Base-by-base conservation (phyloP, 2,329 filamentous ascomycete genomes). In the Dactylella cylindrospora region DNA sequence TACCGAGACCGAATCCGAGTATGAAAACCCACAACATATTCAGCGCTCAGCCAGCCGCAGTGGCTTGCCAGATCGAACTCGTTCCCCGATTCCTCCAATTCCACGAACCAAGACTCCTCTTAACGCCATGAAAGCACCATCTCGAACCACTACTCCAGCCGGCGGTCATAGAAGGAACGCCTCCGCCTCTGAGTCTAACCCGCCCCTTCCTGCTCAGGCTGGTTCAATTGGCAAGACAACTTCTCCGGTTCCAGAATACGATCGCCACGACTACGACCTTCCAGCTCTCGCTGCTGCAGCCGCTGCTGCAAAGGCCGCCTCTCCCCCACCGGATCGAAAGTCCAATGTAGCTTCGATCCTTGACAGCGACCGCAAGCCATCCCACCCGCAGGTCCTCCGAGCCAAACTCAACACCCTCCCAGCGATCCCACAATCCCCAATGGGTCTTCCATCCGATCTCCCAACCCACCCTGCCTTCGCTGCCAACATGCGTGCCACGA, bases 191-290 rank as follows among this genome's bases (percentile, higher is more conserved):
- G 52, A 50, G n/a, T 17, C 12, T 12, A 51, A 57, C 12, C 59
- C 39, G 5, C 51, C 59, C 25, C 39, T 52, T 8, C 52, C 59
- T n/a, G n/a, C 38, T 3, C 17, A 36, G 2, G 31, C 45, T 3
- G 38, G 35, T 9, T 33, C 45, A 5, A 57, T 57, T 26, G 26
- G 38, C 32, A 64, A 64, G 44, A 44, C 52, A 1, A 39, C 50
- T 7, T 55, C 59, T 8, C 50, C 51, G 17, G 33, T 64, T 15
- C 59, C 59, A 25, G 59, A 64, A 44, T 64, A 64, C 15, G 59
- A 64, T 23, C 50, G 50, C n/a, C 59, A 64, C 12, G 51, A 64
- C 31, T 64, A 64, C 29, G 51, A 64, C 35, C 50, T 64, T 28
- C 59, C 50, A 40, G 50, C 59, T n/a, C 59, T 64, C 13, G 59